Evolutionary conservation across 2,329 filamentous ascomycete genomes (phyloP).

Genomic region (Trichoderma sp.): DNA sequence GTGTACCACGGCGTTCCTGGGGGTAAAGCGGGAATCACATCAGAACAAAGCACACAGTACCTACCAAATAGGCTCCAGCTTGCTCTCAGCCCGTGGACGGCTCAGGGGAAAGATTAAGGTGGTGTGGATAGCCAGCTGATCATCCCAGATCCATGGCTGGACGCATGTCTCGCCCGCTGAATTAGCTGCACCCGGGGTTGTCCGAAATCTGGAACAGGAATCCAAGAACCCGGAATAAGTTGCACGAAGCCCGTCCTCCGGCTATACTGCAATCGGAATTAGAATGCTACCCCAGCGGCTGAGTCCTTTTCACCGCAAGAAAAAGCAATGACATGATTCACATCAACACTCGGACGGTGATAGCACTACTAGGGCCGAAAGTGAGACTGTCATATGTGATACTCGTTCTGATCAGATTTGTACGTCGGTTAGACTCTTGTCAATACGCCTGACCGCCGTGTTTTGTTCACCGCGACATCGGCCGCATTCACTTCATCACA

Average conservation of each 20-base stretch:
- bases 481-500: neutral
- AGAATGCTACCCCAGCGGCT: neutral
- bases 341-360: neutral
- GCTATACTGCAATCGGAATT: neutral
- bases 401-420: neutral
- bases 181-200: neutral
- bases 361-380: neutral
- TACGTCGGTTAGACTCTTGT: neutral
- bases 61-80: neutral
- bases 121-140: neutral
- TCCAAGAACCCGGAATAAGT: slow-evolving; percentile 7
- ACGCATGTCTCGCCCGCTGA: neutral
- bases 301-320: neutral
- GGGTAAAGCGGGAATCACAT: neutral
- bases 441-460: neutral
- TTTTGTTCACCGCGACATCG: neutral
- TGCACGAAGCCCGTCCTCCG: neutral
- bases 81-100: neutral
- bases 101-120: neutral
- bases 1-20: neutral
- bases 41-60: neutral
- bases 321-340: neutral
- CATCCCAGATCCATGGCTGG: neutral
- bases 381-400: neutral
- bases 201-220: neutral